Evolutionary conservation across 2,329 filamentous ascomycete genomes (phyloP), one percentile per base, ranked within the genome.

Genomic region (Cyphellophora europaea): DNA sequence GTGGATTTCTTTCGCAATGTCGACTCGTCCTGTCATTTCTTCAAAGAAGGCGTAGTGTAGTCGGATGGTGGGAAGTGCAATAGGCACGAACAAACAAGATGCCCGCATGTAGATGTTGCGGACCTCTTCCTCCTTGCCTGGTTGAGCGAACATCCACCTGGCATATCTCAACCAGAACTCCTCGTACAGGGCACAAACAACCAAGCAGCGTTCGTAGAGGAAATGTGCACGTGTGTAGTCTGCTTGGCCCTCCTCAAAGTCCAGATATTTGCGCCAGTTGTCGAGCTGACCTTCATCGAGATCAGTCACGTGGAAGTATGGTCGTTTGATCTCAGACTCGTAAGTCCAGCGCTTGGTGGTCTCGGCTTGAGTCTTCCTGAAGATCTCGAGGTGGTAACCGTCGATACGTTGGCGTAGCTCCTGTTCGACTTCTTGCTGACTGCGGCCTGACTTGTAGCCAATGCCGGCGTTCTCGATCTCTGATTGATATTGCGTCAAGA

Each of bases 151-250:
- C 83, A 95, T 93, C 91, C 91, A 98, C 27, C 89, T 72, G 11
- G 82, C 85, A 59, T 94, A 98, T n/a, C 91, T 82, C 51, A 93
- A 77, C 91, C 91, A 98, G 59, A 96, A 93, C 54, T 96, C 89
- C 32, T 96, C 89, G 54, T 98, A 95, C 48, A 93, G 82, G 11
- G 91, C 89, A 52, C 85, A 93, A 0, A 86, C 89, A 21, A 94
- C 85, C 34, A 98, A 62, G 51, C 88, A 96, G 33, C 91, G 79
- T 65, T 98, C 91, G 55, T 98, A 96, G 19, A 98, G 64, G 53
- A 91, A 91, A 5, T 82, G 74, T 30, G 72, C 80, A 40, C 91
- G 76, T 11, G 69, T 61, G 47, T 78, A 85, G 45, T 88, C 77
- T 34, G 83, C 86, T 57, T 94, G 82, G 0, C 71, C 63, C 61